These are phyloP conservation scores for Globisporangium polare DNA, from an alignment of 352 stramenopile species.

Conservation along the genomic window DNA sequence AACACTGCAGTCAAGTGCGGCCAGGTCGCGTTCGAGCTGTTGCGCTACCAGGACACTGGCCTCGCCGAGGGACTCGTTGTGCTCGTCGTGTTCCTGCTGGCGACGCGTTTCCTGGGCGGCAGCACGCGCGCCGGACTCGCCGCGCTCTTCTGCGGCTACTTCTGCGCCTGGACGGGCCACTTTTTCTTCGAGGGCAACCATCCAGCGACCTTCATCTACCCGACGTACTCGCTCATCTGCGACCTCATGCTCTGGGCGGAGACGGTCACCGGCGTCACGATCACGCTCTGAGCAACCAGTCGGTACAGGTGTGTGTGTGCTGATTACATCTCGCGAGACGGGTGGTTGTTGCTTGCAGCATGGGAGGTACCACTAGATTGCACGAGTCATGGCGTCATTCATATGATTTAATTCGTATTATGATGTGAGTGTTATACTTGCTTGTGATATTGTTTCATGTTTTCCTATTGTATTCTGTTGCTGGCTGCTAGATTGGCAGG, in stretches of 20 bases:
- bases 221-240: conserved; percentile 54
- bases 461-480: background rate
- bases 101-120: conserved; percentile 32
- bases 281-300: conserved; percentile 23
- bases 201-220: conserved; percentile 67
- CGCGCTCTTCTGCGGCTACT: conserved; percentile 37
- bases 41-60: conserved; percentile 37
- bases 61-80: conserved; percentile 25
- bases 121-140: conserved; percentile 16
- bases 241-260: conserved; percentile 61
- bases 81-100: conserved; percentile 27
- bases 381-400: no score
- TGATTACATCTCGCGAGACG: background rate
- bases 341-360: no score
- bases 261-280: conserved; percentile 28
- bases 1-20: conserved; percentile 27
- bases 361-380: no score
- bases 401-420: background rate
- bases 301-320: background rate
- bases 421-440: no score
- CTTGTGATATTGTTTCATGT: no score
- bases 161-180: conserved; percentile 62
- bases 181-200: conserved; percentile 63
- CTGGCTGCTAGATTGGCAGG: conserved; percentile 41
- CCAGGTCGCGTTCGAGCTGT: conserved; percentile 31